These are phyloP conservation scores for Apophysomyces elegans DNA, from an alignment of 371 early-diverging fungal genomes.

Conservation along the genomic window DNA sequence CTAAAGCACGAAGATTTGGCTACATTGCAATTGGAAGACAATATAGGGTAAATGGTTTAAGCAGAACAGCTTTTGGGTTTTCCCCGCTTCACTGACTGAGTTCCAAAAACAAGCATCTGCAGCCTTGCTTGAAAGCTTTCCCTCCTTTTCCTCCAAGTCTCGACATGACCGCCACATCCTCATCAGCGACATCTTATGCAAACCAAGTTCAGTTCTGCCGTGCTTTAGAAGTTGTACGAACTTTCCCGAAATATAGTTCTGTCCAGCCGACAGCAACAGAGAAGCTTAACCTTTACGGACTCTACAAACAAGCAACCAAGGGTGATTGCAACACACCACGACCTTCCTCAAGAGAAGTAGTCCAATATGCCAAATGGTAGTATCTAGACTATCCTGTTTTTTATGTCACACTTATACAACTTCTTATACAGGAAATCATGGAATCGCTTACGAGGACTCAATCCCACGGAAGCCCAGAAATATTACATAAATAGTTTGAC, in stretches of 20 bases:
- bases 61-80: neutral
- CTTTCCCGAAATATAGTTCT: slow-evolving; percentile 27
- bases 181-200: slow-evolving; percentile 13
- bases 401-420: neutral
- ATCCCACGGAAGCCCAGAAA: slow-evolving; percentile 37
- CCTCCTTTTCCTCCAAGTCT: neutral
- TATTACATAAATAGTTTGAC: slow-evolving; percentile 35
- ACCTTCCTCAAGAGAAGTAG: slow-evolving; percentile 30
- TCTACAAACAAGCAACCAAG: slow-evolving; percentile 77
- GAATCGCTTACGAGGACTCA: slow-evolving; percentile 35
- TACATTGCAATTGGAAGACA: no score
- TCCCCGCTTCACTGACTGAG: neutral
- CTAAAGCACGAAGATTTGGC: no score
- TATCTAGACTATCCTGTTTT: neutral
- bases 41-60: no score
- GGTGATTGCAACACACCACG: slow-evolving; percentile 67
- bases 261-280: slow-evolving; percentile 66
- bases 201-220: slow-evolving; percentile 37
- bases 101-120: neutral
- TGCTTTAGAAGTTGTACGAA: slow-evolving; percentile 35
- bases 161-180: slow-evolving; percentile 6
- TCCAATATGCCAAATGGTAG: slow-evolving; percentile 43
- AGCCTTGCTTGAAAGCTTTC: neutral
- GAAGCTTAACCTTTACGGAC: slow-evolving; percentile 71
- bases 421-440: slow-evolving; percentile 36